These are phyloP conservation scores for Mucor lusitanicus DNA, from an alignment of 371 early-diverging fungal genomes.

Conservation along the genomic window DNA sequence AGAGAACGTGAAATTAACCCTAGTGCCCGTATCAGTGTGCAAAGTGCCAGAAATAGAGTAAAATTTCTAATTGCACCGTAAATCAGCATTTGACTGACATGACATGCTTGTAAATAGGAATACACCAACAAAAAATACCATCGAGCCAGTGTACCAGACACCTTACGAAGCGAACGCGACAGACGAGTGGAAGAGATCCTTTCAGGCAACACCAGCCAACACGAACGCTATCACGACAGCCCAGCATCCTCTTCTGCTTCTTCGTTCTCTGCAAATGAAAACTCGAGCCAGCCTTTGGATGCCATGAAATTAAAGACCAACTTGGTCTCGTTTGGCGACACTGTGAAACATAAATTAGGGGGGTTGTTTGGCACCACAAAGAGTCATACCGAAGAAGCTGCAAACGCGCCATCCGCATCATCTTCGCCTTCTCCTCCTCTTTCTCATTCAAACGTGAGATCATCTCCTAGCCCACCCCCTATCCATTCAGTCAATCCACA, in stretches of 20 bases:
- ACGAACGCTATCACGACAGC: constrained; percentile 5
- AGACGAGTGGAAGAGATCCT: constrained; percentile 43
- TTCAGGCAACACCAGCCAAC: constrained; percentile 15
- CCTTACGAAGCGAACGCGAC: constrained; percentile 36
- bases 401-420: neutral
- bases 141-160: constrained; percentile 17
- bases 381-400: neutral
- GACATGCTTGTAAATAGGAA: neutral
- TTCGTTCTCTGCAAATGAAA: constrained; percentile 3
- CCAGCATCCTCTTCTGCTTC: constrained; percentile 9
- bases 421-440: neutral
- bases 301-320: constrained; percentile 14
- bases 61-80: neutral
- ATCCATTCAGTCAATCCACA: neutral
- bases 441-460: neutral
- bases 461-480: neutral
- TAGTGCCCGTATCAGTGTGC: constrained; percentile 11
- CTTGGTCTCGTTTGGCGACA: constrained; percentile 29
- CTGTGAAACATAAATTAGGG: constrained; percentile 29
- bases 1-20: constrained; percentile 36
- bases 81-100: neutral
- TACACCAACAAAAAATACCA: constrained; percentile 35
- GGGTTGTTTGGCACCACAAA: constrained; percentile 27
- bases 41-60: constrained; percentile 26
- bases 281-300: neutral